phyloP scores from a whole-genome alignment of 495 filamentous ascomycete genomes.

The Aspergillus ellipticus region DNA sequence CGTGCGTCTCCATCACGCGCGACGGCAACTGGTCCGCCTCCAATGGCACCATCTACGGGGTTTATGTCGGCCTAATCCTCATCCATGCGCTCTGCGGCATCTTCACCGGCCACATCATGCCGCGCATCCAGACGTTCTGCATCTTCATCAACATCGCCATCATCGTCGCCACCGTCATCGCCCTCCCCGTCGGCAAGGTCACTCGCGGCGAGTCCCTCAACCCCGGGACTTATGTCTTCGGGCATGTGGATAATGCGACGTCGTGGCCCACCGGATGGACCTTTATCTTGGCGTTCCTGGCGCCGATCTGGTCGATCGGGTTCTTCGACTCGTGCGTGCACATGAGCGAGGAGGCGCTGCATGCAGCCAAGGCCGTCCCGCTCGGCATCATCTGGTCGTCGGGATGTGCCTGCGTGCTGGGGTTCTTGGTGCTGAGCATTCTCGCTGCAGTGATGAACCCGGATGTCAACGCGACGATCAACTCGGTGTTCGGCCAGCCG shows the following conservation, averaged over 20 bases:
- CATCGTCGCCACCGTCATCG: constrained; percentile 62
- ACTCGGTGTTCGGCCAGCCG: constrained; percentile 38
- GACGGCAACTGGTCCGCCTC: constrained; percentile 62
- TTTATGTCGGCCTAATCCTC: constrained; percentile 57
- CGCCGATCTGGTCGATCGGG: constrained; percentile 62
- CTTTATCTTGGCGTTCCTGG: constrained; percentile 59
- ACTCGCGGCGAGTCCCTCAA: constrained; percentile 31
- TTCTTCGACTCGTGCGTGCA: constrained; percentile 50
- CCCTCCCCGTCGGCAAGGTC: constrained; percentile 55
- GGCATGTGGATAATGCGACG: constrained; percentile 47
- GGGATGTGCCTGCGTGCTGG: constrained; percentile 44
- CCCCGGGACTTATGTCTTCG: constrained; percentile 37
- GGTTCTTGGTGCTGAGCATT: constrained; percentile 51
- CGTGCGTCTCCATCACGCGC: constrained; percentile 56
- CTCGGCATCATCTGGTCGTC: constrained; percentile 50
- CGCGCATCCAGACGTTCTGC: constrained; percentile 60
- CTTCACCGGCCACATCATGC: constrained; percentile 57
- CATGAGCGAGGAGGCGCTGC: constrained; percentile 59
- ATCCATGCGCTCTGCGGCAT: constrained; percentile 57
- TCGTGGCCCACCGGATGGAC: constrained; percentile 56
- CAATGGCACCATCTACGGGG: constrained; percentile 57
- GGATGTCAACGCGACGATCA: constrained; percentile 31
- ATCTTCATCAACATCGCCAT: constrained; percentile 62
- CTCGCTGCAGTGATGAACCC: constrained; percentile 39
- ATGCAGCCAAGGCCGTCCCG: constrained; percentile 58